phyloP scores from a whole-genome alignment of 257 asterid species.

The Asclepias syriaca region DNA sequence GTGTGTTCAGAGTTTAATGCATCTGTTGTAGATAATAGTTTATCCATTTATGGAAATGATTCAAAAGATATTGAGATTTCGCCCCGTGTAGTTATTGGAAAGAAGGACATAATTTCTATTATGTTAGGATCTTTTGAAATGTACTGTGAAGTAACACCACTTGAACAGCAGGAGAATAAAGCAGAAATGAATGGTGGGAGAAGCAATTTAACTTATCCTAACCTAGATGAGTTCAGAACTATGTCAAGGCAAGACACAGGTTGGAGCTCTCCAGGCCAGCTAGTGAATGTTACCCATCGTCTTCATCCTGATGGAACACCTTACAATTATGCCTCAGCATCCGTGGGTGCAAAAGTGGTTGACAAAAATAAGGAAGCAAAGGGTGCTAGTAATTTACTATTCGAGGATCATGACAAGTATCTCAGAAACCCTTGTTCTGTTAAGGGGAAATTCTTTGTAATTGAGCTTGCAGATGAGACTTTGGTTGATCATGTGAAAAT shows the following conservation, averaged over 20 bases:
- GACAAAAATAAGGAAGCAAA: slow-evolving; percentile 82
- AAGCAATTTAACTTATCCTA: slow-evolving; percentile 48
- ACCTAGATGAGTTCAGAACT: slow-evolving; percentile 72
- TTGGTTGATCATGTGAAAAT: slow-evolving; percentile 78
- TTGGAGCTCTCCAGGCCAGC: slow-evolving; percentile 39
- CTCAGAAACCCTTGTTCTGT: slow-evolving; percentile 87
- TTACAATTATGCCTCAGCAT: slow-evolving; percentile 80
- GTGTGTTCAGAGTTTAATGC: slow-evolving; percentile 27
- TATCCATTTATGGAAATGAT: slow-evolving; percentile 18
- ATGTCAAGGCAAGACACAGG: slow-evolving; percentile 48
- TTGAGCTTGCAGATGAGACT: slow-evolving; percentile 86
- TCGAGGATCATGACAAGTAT: slow-evolving; percentile 84
- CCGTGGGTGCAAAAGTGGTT: slow-evolving; percentile 94
- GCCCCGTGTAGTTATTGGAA: slow-evolving; percentile 30
- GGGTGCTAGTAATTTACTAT: slow-evolving; percentile 77
- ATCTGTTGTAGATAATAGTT: slow-evolving; percentile 27
- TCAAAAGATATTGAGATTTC: slow-evolving; percentile 26
- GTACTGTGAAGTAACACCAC: slow-evolving; percentile 41
- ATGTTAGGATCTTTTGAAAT: slow-evolving; percentile 40
- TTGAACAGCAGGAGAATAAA: slow-evolving; percentile 20
- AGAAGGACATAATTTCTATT: slow-evolving; percentile 43
- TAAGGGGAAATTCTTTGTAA: slow-evolving; percentile 57
- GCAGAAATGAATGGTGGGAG: slow-evolving; percentile 35
- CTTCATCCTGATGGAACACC: slow-evolving; percentile 89
- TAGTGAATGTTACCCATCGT: slow-evolving; percentile 66